phyloP scores from a whole-genome alignment of 345 rosid genomes.

The Rubroshorea leprosula region DNA sequence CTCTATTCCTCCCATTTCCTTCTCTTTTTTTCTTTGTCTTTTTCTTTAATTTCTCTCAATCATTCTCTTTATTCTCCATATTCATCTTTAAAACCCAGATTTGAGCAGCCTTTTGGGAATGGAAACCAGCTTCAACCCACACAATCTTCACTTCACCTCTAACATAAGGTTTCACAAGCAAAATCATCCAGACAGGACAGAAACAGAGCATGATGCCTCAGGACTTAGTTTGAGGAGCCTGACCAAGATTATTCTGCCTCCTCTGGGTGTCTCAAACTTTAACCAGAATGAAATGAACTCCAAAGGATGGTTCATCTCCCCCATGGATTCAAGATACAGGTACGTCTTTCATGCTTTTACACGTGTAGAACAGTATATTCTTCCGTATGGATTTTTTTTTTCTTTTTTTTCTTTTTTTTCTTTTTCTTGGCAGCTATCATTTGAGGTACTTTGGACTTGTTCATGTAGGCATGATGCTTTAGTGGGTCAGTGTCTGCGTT shows the following conservation, averaged over 20 bases:
- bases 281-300: constrained; percentile 41
- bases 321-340: constrained; percentile 91
- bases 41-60: not conserved
- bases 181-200: constrained; percentile 10
- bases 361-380: not conserved
- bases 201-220: constrained; percentile 31
- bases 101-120: not conserved
- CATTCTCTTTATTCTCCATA: not conserved
- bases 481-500: too few relatives aligned
- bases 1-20: not conserved
- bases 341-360: constrained; percentile 7
- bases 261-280: constrained; percentile 59
- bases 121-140: constrained; percentile 16
- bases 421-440: too few relatives aligned
- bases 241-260: constrained; percentile 84
- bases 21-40: too few relatives aligned
- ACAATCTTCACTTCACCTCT: not conserved
- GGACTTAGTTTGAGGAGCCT: constrained; percentile 46
- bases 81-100: too few relatives aligned
- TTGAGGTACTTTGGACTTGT: too few relatives aligned
- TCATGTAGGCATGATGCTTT: too few relatives aligned
- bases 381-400: too few relatives aligned
- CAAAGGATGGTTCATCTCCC: constrained; percentile 62
- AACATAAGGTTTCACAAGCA: constrained; percentile 5
- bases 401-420: too few relatives aligned